These are phyloP conservation scores for Melastoma candidum DNA, from an alignment of 441 rosid genomes.

Conservation along the genomic window DNA sequence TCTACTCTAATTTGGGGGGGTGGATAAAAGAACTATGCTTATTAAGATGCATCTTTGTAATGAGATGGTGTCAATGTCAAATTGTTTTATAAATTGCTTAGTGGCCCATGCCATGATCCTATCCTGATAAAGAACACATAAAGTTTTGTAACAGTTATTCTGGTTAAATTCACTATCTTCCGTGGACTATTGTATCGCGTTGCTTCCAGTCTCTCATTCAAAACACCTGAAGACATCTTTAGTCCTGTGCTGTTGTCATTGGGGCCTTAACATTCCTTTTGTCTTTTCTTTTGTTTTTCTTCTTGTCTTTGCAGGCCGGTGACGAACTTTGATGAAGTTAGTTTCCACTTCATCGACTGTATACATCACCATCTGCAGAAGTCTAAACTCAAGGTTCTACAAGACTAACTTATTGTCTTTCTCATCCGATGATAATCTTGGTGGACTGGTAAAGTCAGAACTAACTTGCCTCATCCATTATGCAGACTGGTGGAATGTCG, in stretches of 20 bases:
- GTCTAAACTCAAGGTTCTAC: conserved; percentile 51
- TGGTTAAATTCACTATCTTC: too few relatives aligned
- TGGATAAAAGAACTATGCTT: too few relatives aligned
- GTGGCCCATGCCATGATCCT: too few relatives aligned
- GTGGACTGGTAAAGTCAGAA: background rate
- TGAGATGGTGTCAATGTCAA: too few relatives aligned
- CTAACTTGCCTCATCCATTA: conserved; percentile 13
- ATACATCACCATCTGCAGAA: conserved; percentile 50
- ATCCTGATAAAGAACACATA: too few relatives aligned
- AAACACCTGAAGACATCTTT: too few relatives aligned
- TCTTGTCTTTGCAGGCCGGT: conserved; percentile 47
- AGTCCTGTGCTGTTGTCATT: background rate
- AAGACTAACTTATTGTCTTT: background rate
- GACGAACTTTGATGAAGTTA: conserved; percentile 64
- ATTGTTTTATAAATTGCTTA: too few relatives aligned
- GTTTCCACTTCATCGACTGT: conserved; percentile 83
- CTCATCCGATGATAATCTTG: background rate
- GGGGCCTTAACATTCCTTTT: background rate
- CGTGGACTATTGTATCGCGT: too few relatives aligned
- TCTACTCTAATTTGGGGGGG: too few relatives aligned
- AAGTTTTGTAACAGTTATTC: too few relatives aligned
- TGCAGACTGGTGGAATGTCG: conserved; percentile 26
- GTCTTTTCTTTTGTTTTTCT: background rate
- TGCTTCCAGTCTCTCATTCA: too few relatives aligned
- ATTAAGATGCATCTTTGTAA: too few relatives aligned